Evolutionary conservation across 208 protist species (phyloP), one percentile per base, ranked within the genome.

Genomic region (Strigomonas galati): DNA sequence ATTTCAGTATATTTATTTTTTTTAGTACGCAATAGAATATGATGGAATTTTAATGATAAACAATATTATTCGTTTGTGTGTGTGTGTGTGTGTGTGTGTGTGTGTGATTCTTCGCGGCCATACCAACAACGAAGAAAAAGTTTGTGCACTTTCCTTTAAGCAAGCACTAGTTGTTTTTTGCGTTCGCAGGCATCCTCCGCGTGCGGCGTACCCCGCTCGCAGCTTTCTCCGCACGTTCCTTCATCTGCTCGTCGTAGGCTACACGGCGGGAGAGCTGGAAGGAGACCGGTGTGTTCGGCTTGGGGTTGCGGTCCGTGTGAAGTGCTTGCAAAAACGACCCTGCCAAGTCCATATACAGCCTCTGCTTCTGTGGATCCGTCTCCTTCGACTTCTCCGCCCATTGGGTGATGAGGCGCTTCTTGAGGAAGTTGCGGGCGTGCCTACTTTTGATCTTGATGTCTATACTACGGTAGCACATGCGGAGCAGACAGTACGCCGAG

Each of bases 391-490:
- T 79, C 62, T 75, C 74, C 1, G 65, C 73, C 87, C 90, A 96
- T 59, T 92, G 77, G 55, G 85, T 72, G 14, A 96, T 88, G 26
- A 96, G 72, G 2, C 79, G 84, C 64, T 86, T 88, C 69, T 90
- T 89, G 23, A 96, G 68, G 74, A 93, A 96, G 43, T 71, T 81
- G 55, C 90, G 84, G 5, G 85, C 90, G 72, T 93, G 87, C 63
- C 90, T 78, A 17, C 87, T 93, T 64, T 93, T 91, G 32, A 96
- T 87, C 23, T 65, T 74, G 46, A 96, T 93, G 77, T 96, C 90
- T 55, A 96, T 93, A 58, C 84, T 91, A n/a, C 87, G 84, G 74
- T 93, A 93, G 76, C 87, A 93, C 90, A 96, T 96, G 21, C 90
- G 82, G n/a, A 96, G 80, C 12, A 96, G 66, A 17, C 83, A 84